Evolutionary conservation across 179 eudicot species (phyloP).

Genomic region (Silene noctiflora): DNA sequence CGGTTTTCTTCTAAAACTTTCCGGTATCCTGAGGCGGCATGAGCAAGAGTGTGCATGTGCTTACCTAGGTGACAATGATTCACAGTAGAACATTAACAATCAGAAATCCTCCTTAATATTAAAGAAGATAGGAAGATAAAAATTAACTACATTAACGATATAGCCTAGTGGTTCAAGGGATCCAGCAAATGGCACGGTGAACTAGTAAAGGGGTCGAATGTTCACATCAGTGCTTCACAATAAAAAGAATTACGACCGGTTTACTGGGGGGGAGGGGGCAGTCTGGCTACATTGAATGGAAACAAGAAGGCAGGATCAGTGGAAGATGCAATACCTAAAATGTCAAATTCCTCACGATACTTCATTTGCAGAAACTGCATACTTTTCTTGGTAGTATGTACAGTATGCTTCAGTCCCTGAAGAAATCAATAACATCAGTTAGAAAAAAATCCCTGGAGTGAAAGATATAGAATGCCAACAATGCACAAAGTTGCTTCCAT

Average conservation of each 20-base stretch:
- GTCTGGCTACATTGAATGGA: not conserved
- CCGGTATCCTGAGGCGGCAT: constrained; percentile 90
- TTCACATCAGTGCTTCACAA: too few species aligned
- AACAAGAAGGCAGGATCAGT: not conserved
- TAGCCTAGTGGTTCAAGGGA: not conserved
- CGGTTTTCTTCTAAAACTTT: constrained; percentile 95
- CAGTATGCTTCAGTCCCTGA: constrained; percentile 66
- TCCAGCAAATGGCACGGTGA: not conserved
- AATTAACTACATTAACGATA: too few species aligned
- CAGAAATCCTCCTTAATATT: not conserved
- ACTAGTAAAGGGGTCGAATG: too few species aligned
- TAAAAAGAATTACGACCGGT: too few species aligned
- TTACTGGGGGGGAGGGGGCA: too few species aligned
- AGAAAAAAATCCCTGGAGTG: not conserved
- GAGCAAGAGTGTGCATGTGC: constrained; percentile 66
- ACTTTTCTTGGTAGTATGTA: constrained; percentile 65
- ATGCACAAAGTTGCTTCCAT: constrained; percentile 6
- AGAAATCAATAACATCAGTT: constrained; percentile 8
- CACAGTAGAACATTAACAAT: not conserved
- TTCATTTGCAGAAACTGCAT: constrained; percentile 74
- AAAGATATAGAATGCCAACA: not conserved
- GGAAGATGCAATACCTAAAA: constrained; percentile 50
- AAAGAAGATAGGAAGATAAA: not conserved
- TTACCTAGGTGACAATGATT: constrained; percentile 40
- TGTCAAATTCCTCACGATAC: constrained; percentile 66